Percentiles rank a stretch among this genome's conserved stretches.
phyloP scores from a whole-genome alignment of 108 stramenopile species.

The Aurantiochytrium sp. region DNA sequence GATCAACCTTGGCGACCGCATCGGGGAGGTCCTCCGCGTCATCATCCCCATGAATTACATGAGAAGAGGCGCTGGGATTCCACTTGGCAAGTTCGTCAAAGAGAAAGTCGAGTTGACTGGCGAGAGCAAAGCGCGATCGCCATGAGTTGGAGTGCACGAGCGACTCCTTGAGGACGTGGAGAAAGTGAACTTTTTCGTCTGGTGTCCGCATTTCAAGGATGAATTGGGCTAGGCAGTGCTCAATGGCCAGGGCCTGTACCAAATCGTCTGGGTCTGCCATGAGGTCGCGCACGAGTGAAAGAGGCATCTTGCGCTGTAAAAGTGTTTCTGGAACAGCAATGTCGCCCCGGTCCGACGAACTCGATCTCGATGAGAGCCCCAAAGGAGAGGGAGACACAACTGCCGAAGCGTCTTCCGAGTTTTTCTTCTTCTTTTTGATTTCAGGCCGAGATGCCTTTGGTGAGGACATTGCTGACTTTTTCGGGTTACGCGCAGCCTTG shows the following conservation, averaged over 20 bases:
- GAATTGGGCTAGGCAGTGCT: not conserved
- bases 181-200: not conserved
- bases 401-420: too few species aligned
- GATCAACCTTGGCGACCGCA: not conserved
- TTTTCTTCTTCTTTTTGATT: too few species aligned
- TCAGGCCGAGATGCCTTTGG: not conserved
- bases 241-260: not conserved
- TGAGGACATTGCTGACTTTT: not conserved
- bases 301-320: not conserved
- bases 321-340: not conserved
- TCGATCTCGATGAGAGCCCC: too few species aligned
- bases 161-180: not conserved
- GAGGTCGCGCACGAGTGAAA: not conserved
- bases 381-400: too few species aligned
- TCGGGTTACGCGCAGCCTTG: not conserved
- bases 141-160: not conserved
- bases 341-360: too few species aligned
- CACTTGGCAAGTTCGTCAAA: not conserved
- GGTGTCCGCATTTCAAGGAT: not conserved
- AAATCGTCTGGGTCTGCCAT: slow-evolving; percentile 6
- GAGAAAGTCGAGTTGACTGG: not conserved
- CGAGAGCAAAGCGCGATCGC: not conserved
- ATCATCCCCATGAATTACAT: not conserved
- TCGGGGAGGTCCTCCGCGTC: not conserved
- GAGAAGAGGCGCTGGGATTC: not conserved